Conservation (phyloP, 2,329 filamentous ascomycete species). For the Fusarium sp. region DNA sequence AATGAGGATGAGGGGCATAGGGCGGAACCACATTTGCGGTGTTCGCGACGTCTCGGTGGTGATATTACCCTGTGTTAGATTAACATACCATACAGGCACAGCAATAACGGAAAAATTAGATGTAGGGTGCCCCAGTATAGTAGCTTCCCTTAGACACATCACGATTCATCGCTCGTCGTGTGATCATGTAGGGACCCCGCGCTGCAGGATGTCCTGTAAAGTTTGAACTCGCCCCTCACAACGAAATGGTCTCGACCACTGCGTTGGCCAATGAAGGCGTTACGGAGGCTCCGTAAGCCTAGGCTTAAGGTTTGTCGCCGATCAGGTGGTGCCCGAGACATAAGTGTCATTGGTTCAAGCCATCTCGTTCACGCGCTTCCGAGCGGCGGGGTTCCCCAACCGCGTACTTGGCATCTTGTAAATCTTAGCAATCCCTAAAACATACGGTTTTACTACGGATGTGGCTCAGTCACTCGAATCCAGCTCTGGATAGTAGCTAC, state of each 20-base stretch:
- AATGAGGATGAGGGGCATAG: not conserved
- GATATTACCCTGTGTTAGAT: not conserved
- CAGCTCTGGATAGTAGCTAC: too few species aligned
- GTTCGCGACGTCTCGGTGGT: not conserved
- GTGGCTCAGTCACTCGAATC: too few species aligned
- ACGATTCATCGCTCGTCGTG: not conserved
- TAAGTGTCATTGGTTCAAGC: not conserved
- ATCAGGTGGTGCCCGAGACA: not conserved
- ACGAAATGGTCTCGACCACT: not conserved
- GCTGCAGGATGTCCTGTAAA: not conserved
- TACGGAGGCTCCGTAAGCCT: too few species aligned
- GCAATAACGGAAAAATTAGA: too few species aligned
- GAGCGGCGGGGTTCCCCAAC: not conserved
- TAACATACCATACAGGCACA: not conserved
- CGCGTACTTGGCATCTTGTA: not conserved
- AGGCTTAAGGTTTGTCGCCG: too few species aligned
- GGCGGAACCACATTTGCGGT: constrained; percentile 2
- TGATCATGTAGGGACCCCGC: not conserved
- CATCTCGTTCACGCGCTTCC: not conserved
- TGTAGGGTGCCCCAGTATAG: too few species aligned
- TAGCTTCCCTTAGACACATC: not conserved
- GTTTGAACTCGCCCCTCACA: not conserved
- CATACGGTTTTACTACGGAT: not conserved
- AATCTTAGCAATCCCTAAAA: not conserved
- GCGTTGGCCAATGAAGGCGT: not conserved